Conservation (phyloP, 2,329 filamentous ascomycete genomes). For the Neofusicoccum kwambonambiense region DNA sequence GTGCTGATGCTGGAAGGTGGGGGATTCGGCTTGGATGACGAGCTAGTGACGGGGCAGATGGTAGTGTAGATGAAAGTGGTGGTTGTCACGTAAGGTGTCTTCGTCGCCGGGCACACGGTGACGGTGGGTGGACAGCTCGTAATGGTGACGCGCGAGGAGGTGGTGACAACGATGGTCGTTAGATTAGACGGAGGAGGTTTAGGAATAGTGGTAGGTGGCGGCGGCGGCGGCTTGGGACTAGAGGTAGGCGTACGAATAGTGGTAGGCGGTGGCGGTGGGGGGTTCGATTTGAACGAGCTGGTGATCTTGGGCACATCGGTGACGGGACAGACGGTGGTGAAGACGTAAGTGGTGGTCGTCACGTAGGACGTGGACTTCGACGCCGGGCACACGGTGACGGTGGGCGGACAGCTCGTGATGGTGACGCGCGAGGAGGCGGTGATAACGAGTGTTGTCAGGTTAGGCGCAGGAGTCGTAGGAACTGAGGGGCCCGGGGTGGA, state of each 20-base stretch:
- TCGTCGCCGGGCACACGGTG: slow-evolving; percentile 23
- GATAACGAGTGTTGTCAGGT: slow-evolving; percentile 15
- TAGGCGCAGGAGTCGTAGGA: neutral
- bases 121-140: slow-evolving; percentile 24
- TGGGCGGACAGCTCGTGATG: slow-evolving; percentile 25
- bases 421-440: slow-evolving; percentile 21
- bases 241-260: neutral
- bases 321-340: slow-evolving; percentile 22
- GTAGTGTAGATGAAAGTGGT: slow-evolving; percentile 21
- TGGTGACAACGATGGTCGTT: slow-evolving; percentile 15
- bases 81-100: slow-evolving; percentile 21
- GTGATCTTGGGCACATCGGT: too few relatives aligned
- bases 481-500: neutral
- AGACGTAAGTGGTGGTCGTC: slow-evolving; percentile 20
- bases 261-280: neutral
- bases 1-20: too few relatives aligned
- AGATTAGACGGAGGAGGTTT: neutral
- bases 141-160: slow-evolving; percentile 23
- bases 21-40: too few relatives aligned
- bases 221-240: too few relatives aligned
- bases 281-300: too few relatives aligned
- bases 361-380: slow-evolving; percentile 18
- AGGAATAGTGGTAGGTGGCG: neutral
- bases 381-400: slow-evolving; percentile 25
- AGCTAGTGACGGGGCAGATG: slow-evolving; percentile 16